Conservation (phyloP, 371 early-diverging fungal genomes). For the Chytridium lagenaria region DNA sequence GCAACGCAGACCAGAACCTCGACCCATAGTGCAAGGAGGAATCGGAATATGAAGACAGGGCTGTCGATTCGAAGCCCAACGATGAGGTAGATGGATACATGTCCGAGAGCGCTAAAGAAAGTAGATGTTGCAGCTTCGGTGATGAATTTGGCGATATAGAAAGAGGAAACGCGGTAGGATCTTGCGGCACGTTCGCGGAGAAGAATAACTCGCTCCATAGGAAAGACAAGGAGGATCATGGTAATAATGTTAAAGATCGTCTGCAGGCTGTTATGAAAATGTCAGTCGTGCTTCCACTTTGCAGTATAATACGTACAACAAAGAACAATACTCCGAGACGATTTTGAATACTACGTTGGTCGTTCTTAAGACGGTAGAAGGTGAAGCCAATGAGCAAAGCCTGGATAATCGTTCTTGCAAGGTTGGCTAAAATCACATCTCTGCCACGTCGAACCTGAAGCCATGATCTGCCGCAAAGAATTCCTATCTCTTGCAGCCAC, state of each 20-base stretch:
- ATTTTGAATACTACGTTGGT: constrained; percentile 43
- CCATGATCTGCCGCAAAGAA: constrained; percentile 44
- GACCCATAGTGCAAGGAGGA: background rate
- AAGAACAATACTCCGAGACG: constrained; percentile 45
- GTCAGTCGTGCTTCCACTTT: constrained; percentile 42
- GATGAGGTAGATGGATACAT: constrained; percentile 44
- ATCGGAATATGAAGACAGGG: background rate
- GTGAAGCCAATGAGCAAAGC: constrained; percentile 40
- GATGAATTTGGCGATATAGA: constrained; percentile 34
- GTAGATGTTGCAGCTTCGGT: constrained; percentile 26
- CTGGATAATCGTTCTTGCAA: constrained; percentile 40
- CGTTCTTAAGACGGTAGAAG: constrained; percentile 29
- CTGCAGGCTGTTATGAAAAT: too few species aligned
- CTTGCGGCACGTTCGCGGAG: constrained; percentile 20
- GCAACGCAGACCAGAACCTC: constrained; percentile 40
- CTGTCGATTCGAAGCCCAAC: constrained; percentile 36
- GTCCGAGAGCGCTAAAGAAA: constrained; percentile 23
- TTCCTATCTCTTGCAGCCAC: constrained; percentile 36
- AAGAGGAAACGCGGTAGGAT: constrained; percentile 23
- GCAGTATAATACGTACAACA: constrained; percentile 52
- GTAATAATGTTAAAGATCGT: constrained; percentile 50
- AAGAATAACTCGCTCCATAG: constrained; percentile 14
- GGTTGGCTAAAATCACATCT: constrained; percentile 22
- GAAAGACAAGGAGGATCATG: constrained; percentile 43
- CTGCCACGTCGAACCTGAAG: constrained; percentile 37